Evolutionary conservation across 2,329 filamentous ascomycete genomes (phyloP).

Genomic region (Zymoseptoria tritici): DNA sequence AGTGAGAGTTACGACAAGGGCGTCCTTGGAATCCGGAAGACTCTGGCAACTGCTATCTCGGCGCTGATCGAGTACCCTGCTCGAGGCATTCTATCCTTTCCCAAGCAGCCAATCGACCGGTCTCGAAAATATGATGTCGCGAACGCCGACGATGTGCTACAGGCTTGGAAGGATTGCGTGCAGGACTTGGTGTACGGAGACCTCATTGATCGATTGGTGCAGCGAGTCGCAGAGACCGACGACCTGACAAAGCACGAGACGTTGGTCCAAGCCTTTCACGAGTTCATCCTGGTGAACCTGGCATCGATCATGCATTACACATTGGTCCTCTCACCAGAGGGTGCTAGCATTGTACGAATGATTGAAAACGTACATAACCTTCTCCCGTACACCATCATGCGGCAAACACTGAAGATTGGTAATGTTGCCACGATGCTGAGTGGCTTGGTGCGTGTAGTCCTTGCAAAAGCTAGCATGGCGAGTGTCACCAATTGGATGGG

Average conservation of each 20-base stretch:
- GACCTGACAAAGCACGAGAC: constrained; percentile 58
- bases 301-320: constrained; percentile 68
- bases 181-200: constrained; percentile 61
- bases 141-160: constrained; percentile 53
- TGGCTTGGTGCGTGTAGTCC: constrained; percentile 62
- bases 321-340: constrained; percentile 65
- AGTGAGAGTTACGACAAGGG: constrained; percentile 80
- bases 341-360: constrained; percentile 64
- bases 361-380: constrained; percentile 63
- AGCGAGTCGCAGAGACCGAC: constrained; percentile 52
- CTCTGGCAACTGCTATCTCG: constrained; percentile 63
- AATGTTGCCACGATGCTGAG: constrained; percentile 79
- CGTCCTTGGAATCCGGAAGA: constrained; percentile 64
- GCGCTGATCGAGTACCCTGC: constrained; percentile 62
- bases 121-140: constrained; percentile 48
- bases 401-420: constrained; percentile 65
- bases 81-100: constrained; percentile 57
- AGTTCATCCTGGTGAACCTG: constrained; percentile 30
- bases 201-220: constrained; percentile 58
- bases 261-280: constrained; percentile 48
- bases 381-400: constrained; percentile 63
- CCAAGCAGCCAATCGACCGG: constrained; percentile 29
- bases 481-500: constrained; percentile 75
- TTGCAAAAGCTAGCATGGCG: constrained; percentile 70
- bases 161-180: constrained; percentile 60